Conservation (phyloP, 352 stramenopile genomes). For the Thraustochytrium sp. region DNA sequence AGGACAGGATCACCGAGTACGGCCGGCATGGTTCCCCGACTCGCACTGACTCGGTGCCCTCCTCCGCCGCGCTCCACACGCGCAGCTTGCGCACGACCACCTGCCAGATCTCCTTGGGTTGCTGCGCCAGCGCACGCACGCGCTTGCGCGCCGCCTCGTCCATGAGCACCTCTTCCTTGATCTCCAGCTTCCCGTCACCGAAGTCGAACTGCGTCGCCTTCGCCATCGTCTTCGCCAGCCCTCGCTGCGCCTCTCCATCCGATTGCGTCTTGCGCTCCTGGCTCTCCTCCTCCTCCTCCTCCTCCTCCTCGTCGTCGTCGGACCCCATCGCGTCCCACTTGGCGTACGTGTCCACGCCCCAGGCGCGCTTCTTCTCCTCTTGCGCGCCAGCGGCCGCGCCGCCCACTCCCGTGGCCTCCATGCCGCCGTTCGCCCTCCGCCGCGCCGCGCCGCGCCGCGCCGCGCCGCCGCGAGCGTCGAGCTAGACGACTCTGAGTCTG, state of each 20-base stretch:
- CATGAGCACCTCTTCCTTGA: neutral
- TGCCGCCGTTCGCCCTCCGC: no score
- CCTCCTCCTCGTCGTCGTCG: neutral
- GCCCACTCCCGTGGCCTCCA: no score
- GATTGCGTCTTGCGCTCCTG: neutral
- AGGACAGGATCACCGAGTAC: neutral
- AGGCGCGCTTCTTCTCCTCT: neutral
- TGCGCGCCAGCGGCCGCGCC: no score
- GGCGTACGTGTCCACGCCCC: constrained; percentile 27
- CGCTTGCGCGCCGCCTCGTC: neutral
- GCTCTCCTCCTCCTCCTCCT: neutral
- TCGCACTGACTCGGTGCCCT: neutral
- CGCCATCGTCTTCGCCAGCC: neutral
- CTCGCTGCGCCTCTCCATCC: neutral
- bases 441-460: no score
- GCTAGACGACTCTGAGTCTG: no score
- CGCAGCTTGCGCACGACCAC: constrained; percentile 28
- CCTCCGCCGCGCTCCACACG: neutral
- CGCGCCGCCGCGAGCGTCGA: no score
- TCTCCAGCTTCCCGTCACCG: constrained; percentile 5
- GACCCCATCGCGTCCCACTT: constrained; percentile 31
- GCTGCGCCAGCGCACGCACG: neutral
- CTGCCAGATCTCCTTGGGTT: constrained; percentile 8
- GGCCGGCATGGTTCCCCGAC: constrained; percentile 9
- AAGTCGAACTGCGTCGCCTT: constrained; percentile 25